These are phyloP conservation scores for Cucumis cinereus DNA, from an alignment of 306 rosid genomes.

Conservation along the genomic window DNA sequence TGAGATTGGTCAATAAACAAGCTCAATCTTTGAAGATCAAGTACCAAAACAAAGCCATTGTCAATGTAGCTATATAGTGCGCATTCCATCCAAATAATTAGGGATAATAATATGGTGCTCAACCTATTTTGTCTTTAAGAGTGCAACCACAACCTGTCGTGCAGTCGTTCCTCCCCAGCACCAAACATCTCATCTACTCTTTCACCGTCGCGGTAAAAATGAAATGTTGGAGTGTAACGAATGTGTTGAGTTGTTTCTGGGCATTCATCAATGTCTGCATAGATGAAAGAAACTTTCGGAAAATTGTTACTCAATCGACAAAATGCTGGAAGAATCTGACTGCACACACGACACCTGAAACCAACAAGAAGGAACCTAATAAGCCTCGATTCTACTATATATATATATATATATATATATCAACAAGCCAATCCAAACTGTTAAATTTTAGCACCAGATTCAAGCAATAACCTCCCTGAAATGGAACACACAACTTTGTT, in stretches of 20 bases:
- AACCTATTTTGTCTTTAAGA: slow-evolving; percentile 14
- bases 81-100: not conserved
- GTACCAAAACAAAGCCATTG: not conserved
- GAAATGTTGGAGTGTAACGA: slow-evolving; percentile 77
- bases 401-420: no score
- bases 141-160: slow-evolving; percentile 49
- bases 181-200: slow-evolving; percentile 65
- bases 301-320: slow-evolving; percentile 56
- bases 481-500: not conserved
- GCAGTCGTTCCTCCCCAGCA: slow-evolving; percentile 47
- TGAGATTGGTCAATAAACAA: not conserved
- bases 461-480: not conserved
- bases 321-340: slow-evolving; percentile 69
- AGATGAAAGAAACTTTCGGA: slow-evolving; percentile 57
- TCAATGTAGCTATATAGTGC: not conserved
- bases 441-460: not conserved
- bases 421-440: not conserved
- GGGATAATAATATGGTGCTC: not conserved
- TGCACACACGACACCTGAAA: slow-evolving; percentile 72
- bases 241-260: slow-evolving; percentile 81
- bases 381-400: not conserved
- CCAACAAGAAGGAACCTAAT: not conserved
- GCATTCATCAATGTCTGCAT: slow-evolving; percentile 78
- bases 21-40: not conserved
- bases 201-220: slow-evolving; percentile 60